Conservation (phyloP, 1,284 basidiomycete species). For the Naganishia cerealis region DNA sequence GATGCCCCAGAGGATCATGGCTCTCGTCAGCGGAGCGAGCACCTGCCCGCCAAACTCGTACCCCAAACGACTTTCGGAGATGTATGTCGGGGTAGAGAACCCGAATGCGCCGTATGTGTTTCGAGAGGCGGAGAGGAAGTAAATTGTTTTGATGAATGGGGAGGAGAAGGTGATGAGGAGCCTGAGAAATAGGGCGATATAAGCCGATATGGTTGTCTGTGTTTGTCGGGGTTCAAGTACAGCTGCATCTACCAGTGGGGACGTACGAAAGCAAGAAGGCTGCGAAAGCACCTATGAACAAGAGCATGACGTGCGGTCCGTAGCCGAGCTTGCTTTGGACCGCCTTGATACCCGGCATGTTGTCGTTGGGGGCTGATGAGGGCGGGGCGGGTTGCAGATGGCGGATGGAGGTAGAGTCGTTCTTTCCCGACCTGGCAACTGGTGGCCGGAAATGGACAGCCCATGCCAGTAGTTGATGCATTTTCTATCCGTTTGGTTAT, state of each 20-base stretch:
- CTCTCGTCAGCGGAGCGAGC: slow-evolving; percentile 47
- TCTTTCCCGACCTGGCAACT: too few relatives aligned
- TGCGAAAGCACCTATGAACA: slow-evolving; percentile 45
- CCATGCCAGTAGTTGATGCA: too few relatives aligned
- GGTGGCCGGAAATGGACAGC: too few relatives aligned
- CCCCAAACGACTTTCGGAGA: slow-evolving; percentile 27
- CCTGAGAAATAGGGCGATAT: slow-evolving; percentile 34
- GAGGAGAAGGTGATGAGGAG: slow-evolving; percentile 50
- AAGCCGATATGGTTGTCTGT: background rate
- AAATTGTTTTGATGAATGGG: slow-evolving; percentile 48
- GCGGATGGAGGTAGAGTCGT: background rate
- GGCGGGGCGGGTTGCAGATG: background rate
- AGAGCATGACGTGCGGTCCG: slow-evolving; percentile 48
- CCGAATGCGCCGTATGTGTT: slow-evolving; percentile 48
- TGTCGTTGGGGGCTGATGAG: background rate
- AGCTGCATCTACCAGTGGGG: background rate
- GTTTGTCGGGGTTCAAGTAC: background rate
- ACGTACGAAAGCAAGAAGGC: slow-evolving; percentile 46
- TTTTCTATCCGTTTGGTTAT: background rate
- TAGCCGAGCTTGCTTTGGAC: slow-evolving; percentile 39
- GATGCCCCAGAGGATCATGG: slow-evolving; percentile 51
- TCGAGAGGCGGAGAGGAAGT: slow-evolving; percentile 39
- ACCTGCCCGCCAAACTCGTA: slow-evolving; percentile 50
- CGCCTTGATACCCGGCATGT: slow-evolving; percentile 30
- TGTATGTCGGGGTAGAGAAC: slow-evolving; percentile 40